Conservation (phyloP, 495 filamentous ascomycete genomes). For the Thermochaetoides thermophila region DNA sequence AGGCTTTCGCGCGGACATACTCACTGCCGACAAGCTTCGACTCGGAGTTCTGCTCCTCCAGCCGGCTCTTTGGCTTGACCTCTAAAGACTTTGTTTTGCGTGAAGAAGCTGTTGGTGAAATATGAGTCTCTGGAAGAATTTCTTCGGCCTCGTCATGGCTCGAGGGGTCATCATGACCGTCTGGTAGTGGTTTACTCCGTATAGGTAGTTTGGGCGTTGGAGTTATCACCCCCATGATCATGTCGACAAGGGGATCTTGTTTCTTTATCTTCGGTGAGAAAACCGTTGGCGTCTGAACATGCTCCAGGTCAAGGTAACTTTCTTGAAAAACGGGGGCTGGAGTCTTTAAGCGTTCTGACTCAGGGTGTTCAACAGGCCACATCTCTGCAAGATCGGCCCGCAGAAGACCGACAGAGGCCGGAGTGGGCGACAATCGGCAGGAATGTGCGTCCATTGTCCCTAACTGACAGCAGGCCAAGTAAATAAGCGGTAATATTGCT, state of each 20-base stretch:
- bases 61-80: too few species aligned
- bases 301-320: constrained; percentile 3
- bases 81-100: too few species aligned
- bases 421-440: constrained; percentile 2
- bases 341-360: neutral
- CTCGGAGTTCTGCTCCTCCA: too few species aligned
- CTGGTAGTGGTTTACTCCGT: neutral
- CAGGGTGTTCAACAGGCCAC: neutral
- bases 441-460: constrained; percentile 3
- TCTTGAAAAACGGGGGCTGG: neutral
- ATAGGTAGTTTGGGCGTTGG: neutral
- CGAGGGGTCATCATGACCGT: too few species aligned
- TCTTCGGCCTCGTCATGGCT: too few species aligned
- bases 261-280: neutral
- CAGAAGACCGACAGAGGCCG: constrained; percentile 4
- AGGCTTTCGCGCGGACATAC: too few species aligned
- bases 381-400: constrained; percentile 5
- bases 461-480: too few species aligned
- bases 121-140: too few species aligned
- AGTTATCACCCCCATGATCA: constrained; percentile 1
- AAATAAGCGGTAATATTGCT: too few species aligned
- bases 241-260: constrained; percentile 3
- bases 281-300: neutral
- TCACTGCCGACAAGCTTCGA: too few species aligned
- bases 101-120: too few species aligned